Evolutionary conservation across 192 early-diverging fungal genomes (phyloP), one percentile per base, ranked within the genome.

Genomic region (Podila epigama): DNA sequence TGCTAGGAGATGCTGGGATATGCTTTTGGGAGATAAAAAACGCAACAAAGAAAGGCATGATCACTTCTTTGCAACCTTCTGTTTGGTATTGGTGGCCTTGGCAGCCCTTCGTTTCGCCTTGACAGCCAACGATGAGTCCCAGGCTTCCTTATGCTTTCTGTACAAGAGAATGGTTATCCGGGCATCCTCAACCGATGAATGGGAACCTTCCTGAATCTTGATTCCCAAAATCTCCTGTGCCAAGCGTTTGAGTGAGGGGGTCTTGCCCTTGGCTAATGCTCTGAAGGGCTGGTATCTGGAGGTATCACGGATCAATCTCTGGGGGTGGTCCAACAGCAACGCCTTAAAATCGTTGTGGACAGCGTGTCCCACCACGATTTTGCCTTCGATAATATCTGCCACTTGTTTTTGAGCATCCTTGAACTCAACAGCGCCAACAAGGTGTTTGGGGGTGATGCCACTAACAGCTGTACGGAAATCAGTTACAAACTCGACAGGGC

Each of bases 401-500:
- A 96, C 93, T 68, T 88, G 77, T 50, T 87, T 48, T 68, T 97
- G 96, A 4, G 95, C 94, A 16, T 92, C 82, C 28, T 90, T 86
- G 60, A 99, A 98, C 4, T 87, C 65, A 7, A 82, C 69, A 5
- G 91, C 95, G 37, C 83, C 66, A 9, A 75, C 69, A 50, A 99
- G 78, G 42, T 90, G 84, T 25, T 86, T 81, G 1, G 92, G 88
- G n/a, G 93, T 93, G 48, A 99, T 94, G 12, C 98, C 98, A 82
- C 92, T 95, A 40, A 97, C 90, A 53, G 80, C 83, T 9, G 98
- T 99, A 36, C 98, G 88, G 68, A 93, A 99, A 79, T 99, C 97
- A 0, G 94, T 96, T 16, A 99, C 93, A 1, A 61, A 61, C 68
- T 98, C 96, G 57, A 80, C 35, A 1, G 98, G 95, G 51, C 82